Evolutionary conservation across 2,329 filamentous ascomycete species (phyloP), one percentile per base, ranked within the genome.

Genomic region (Sporothrix globosa): DNA sequence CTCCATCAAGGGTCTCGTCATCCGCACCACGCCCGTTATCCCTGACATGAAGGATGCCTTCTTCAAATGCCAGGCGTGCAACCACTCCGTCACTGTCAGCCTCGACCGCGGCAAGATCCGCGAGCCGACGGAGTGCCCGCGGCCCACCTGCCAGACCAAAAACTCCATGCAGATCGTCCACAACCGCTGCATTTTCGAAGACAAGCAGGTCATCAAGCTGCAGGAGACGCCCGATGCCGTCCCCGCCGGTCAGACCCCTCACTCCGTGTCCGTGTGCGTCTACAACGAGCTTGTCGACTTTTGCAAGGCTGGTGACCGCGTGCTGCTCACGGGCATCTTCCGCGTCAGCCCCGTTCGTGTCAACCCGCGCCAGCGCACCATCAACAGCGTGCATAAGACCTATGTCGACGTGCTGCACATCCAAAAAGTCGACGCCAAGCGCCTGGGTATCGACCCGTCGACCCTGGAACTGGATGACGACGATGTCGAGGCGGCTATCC

Each of bases 41-140:
- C 96, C 96, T 0, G 96, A 99, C 76, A 99, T 99, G 96, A 97
- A 96, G 82, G 92, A 97, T 78, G 96, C 96, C 0, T 97, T 97
- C 82, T 99, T 99, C 87, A 91, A 92, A 73, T 99, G 96, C 82
- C 92, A 93, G 71, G 88, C 95, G 34, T 99, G 96, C 81, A 93
- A 93, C 76, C 93, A 97, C 80, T 95, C 92, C 4, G 88, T 97
- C 72, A 92, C 91, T 73, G 93, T 97, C 69, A 91, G 93, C 70
- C 91, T 99, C 76, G 96, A 99, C 78, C 91, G 96, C 77, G 96
- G 96, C 79, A 96, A 95, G 82, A 99, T 99, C 76, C 90, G 92
- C 27, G 96, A 99, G 80, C 96, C 96, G 1, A 97, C 93, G 0
- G 87, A 90, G 75, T 99, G 96, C 78, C 93, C 94, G 27, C 91